Evolutionary conservation across 768 basidiomycete species (phyloP).

Genomic region (Lactifluus pinguis): DNA sequence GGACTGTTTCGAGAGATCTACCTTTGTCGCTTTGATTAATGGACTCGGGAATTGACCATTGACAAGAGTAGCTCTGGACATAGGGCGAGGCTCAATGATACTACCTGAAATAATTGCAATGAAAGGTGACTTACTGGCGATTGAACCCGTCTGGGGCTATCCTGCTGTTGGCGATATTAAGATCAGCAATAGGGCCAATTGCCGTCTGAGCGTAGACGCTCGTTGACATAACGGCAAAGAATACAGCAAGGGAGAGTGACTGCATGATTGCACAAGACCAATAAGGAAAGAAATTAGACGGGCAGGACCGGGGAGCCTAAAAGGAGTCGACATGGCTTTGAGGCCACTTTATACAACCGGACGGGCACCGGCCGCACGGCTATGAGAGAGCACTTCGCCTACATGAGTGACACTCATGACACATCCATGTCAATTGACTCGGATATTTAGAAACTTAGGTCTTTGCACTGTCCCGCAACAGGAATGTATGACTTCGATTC

Average conservation of each 20-base stretch:
- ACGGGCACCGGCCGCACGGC: not conserved
- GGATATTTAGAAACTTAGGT: too few relatives aligned
- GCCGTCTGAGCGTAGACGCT: constrained; percentile 5
- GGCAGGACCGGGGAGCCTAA: not conserved
- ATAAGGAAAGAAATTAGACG: not conserved
- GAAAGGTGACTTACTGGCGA: constrained; percentile 8
- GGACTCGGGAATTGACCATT: constrained; percentile 40
- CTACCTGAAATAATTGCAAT: not conserved
- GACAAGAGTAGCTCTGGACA: constrained; percentile 33
- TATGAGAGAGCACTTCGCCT: too few relatives aligned
- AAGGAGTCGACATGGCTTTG: too few relatives aligned
- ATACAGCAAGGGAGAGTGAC: not conserved
- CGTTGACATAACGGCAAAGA: not conserved
- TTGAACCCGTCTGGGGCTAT: constrained; percentile 21
- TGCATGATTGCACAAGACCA: not conserved
- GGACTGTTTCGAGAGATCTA: not conserved
- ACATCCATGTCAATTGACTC: too few relatives aligned
- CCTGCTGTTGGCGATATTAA: constrained; percentile 17
- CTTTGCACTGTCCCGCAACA: too few relatives aligned
- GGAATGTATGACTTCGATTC: too few relatives aligned
- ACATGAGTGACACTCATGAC: too few relatives aligned
- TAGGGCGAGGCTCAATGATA: not conserved
- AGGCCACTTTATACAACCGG: not conserved
- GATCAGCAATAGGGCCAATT: constrained; percentile 21
- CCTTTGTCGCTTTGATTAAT: constrained; percentile 32